phyloP scores from a whole-genome alignment of 495 filamentous ascomycete genomes.

The Bacidia rubella region DNA sequence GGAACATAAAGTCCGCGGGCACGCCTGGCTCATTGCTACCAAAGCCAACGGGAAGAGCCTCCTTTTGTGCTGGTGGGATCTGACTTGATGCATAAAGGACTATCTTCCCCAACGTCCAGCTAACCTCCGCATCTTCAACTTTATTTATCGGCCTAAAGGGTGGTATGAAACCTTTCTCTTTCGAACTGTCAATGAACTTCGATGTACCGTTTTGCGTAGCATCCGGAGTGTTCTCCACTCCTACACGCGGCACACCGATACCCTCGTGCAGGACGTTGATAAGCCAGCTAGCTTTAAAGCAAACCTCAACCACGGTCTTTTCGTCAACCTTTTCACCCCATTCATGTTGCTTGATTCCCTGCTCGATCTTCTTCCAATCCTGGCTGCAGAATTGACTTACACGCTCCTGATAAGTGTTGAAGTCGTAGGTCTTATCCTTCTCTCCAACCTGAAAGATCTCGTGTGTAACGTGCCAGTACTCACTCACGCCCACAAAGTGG shows the following conservation, averaged over 20 bases:
- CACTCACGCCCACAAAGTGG: conserved; percentile 94
- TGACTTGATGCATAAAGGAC: conserved; percentile 92
- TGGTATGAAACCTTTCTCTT: conserved; percentile 68
- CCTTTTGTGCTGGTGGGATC: conserved; percentile 47
- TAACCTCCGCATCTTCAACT: conserved; percentile 85
- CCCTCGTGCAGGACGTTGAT: conserved; percentile 93
- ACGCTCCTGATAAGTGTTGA: conserved; percentile 73
- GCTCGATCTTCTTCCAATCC: conserved; percentile 62
- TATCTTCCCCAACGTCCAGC: conserved; percentile 96
- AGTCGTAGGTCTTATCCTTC: conserved; percentile 80
- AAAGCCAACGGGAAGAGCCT: conserved; percentile 71
- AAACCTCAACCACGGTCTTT: conserved; percentile 67
- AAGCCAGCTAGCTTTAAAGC: conserved; percentile 96
- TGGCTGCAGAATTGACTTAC: conserved; percentile 77
- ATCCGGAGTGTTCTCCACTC: conserved; percentile 47
- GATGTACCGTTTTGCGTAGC: conserved; percentile 58
- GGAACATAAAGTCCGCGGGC: conserved; percentile 72
- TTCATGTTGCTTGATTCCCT: conserved; percentile 44
- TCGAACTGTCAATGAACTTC: conserved; percentile 51
- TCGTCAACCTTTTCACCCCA: conserved; percentile 69
- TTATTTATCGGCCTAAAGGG: conserved; percentile 91
- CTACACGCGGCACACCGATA: conserved; percentile 85
- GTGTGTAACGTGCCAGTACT: conserved; percentile 98
- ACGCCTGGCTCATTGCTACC: conserved; percentile 61
- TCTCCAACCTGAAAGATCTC: conserved; percentile 75